Percentiles rank a stretch among this genome's conserved stretches.
Conservation (phyloP, 1,284 basidiomycete species). For the Microbotryum silenes-acaulis region DNA sequence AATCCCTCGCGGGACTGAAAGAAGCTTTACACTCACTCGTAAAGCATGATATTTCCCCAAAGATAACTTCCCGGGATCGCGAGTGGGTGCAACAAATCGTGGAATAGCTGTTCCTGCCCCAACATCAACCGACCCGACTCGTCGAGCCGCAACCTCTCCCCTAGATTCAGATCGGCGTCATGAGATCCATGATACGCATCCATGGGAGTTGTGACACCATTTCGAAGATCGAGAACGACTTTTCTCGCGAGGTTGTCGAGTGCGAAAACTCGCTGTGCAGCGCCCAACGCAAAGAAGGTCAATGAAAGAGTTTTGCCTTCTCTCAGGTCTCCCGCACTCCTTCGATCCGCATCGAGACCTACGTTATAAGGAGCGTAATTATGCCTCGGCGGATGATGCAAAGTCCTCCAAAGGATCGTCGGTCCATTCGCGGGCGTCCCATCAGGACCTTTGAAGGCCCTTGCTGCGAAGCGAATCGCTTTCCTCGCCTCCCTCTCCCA, state of each 20-base stretch:
- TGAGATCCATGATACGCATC: neutral
- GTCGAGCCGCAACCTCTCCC: slow-evolving; percentile 23
- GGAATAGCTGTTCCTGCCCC: slow-evolving; percentile 29
- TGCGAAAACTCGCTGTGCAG: slow-evolving; percentile 22
- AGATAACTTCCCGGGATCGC: slow-evolving; percentile 29
- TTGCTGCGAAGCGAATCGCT: slow-evolving; percentile 23
- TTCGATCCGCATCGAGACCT: neutral
- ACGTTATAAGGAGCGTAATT: slow-evolving; percentile 31
- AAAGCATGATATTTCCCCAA: slow-evolving; percentile 30
- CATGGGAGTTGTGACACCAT: neutral
- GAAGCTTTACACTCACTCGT: slow-evolving; percentile 10
- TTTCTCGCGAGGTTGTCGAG: slow-evolving; percentile 27
- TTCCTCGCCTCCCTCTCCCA: slow-evolving; percentile 29
- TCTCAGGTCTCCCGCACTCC: too few relatives aligned
- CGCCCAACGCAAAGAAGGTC: too few relatives aligned
- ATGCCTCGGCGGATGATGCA: slow-evolving; percentile 30
- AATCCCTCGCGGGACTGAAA: neutral
- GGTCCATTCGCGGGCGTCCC: slow-evolving; percentile 20
- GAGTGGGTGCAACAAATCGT: slow-evolving; percentile 28
- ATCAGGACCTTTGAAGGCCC: slow-evolving; percentile 14
- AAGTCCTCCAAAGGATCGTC: slow-evolving; percentile 25
- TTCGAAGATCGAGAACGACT: slow-evolving; percentile 21
- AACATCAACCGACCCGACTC: slow-evolving; percentile 21
- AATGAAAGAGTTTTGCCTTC: too few relatives aligned
- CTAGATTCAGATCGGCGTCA: slow-evolving; percentile 21